Conservation (phyloP, 2,329 filamentous ascomycete genomes). For the Madurella mycetomatis region DNA sequence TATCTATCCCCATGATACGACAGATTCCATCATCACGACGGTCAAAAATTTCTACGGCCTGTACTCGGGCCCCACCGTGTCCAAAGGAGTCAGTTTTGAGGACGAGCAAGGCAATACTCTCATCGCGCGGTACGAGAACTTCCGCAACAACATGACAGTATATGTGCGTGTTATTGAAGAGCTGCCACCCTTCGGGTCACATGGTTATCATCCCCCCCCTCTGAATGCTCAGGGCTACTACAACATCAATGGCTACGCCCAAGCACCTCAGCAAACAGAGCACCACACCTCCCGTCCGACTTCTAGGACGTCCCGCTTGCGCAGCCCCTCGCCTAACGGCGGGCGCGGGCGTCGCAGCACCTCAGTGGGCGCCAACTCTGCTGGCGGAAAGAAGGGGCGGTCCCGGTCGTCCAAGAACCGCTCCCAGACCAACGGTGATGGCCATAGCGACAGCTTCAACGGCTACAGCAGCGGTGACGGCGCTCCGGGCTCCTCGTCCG, state of each 20-base stretch:
- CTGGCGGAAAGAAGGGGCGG: conserved; percentile 58
- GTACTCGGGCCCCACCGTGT: conserved; percentile 67
- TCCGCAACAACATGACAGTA: conserved; percentile 85
- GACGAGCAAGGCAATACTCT: conserved; percentile 84
- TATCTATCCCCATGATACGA: conserved; percentile 93
- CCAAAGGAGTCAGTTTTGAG: conserved; percentile 89
- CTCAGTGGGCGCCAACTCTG: conserved; percentile 57
- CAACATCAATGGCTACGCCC: conserved; percentile 51
- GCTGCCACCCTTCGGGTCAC: conserved; percentile 48
- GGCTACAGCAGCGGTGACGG: conserved; percentile 87
- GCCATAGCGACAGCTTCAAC: conserved; percentile 59
- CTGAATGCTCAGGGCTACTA: conserved; percentile 51
- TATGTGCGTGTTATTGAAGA: conserved; percentile 81
- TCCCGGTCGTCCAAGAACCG: conserved; percentile 66
- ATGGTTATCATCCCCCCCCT: conserved; percentile 49
- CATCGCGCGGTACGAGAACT: conserved; percentile 95
- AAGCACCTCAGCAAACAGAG: conserved; percentile 46
- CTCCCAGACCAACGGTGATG: conserved; percentile 51
- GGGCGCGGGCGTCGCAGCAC: conserved; percentile 70
- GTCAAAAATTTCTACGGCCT: conserved; percentile 99
- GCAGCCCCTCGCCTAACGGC: conserved; percentile 71
- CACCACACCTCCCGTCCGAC: conserved; percentile 62
- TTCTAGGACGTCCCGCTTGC: conserved; percentile 67
- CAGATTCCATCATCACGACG: conserved; percentile 94
- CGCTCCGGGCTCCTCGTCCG: conserved; percentile 69